phyloP scores from a whole-genome alignment of 2,329 filamentous ascomycete species.

The Amphichorda felina region DNA sequence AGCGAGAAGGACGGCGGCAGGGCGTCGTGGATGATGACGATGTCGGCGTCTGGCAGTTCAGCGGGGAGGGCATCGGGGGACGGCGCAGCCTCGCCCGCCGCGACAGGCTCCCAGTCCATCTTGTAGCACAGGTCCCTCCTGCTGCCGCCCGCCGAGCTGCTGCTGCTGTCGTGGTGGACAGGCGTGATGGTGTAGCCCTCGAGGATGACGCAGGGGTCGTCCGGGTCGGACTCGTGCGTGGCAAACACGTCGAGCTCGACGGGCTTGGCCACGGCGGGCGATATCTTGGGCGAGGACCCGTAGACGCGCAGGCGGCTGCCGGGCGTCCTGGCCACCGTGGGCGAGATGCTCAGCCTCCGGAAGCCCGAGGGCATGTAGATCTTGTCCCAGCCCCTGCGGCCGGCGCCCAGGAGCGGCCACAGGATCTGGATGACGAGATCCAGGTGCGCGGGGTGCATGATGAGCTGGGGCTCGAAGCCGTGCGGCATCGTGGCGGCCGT shows the following conservation, averaged over 20 bases:
- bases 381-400: conserved; percentile 13
- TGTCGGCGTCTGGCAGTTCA: conserved; percentile 20
- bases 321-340: conserved; percentile 17
- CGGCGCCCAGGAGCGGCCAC: conserved; percentile 19
- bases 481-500: neutral
- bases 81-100: neutral
- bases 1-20: no score
- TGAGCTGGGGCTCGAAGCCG: neutral
- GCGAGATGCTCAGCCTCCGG: conserved; percentile 12
- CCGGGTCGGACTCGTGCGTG: conserved; percentile 4
- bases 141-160: conserved; percentile 3
- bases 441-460: conserved; percentile 10
- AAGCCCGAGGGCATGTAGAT: conserved; percentile 21
- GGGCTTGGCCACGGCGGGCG: conserved; percentile 5
- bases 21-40: conserved; percentile 8
- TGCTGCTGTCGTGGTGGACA: conserved; percentile 8
- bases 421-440: conserved; percentile 11
- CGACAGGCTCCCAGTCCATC: conserved; percentile 10
- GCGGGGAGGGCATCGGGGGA: no score
- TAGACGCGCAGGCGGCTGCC: conserved; percentile 15
- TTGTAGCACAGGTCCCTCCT: conserved; percentile 11
- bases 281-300: conserved; percentile 7
- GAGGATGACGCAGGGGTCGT: conserved; percentile 10
- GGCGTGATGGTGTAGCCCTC: conserved; percentile 12
- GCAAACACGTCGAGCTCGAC: conserved; percentile 9